phyloP scores from a whole-genome alignment of 2,329 filamentous ascomycete species.

The Teratosphaeria destructans region DNA sequence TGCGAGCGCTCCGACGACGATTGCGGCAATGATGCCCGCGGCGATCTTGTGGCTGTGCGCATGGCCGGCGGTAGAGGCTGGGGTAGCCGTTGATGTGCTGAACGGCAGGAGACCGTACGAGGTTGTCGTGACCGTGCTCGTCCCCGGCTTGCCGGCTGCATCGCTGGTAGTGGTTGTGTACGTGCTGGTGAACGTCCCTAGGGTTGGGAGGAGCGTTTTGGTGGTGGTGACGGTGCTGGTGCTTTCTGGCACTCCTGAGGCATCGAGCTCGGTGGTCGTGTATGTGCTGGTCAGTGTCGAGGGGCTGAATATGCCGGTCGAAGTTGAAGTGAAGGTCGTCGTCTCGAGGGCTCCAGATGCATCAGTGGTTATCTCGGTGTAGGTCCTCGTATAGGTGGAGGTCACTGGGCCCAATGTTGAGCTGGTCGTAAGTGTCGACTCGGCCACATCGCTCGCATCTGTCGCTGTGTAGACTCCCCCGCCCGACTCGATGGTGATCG shows the following conservation, averaged over 20 bases:
- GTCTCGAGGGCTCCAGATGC: not conserved
- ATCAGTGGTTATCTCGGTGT: not conserved
- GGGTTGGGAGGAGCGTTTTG: not conserved
- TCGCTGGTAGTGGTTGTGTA: not conserved
- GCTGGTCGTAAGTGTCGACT: not conserved
- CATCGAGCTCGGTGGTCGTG: not conserved
- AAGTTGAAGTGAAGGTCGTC: not conserved
- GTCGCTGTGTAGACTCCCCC: not conserved
- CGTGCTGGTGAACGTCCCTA: not conserved
- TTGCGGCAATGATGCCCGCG: not conserved
- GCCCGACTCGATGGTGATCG: not conserved
- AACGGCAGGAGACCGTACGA: not conserved
- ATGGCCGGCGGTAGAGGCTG: not conserved
- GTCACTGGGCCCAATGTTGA: not conserved
- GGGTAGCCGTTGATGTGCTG: not conserved
- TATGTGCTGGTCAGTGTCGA: not conserved
- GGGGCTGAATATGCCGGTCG: not conserved
- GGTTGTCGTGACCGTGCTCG: not conserved
- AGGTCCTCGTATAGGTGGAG: not conserved
- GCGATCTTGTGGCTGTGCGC: not conserved
- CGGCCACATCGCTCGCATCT: not conserved
- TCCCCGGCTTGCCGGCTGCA: not conserved
- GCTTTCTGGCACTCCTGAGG: not conserved
- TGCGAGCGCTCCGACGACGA: not conserved
- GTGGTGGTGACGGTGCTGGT: not conserved